Evolutionary conservation across 177 flowering plant species (phyloP), one percentile per base, ranked within the genome.

Genomic region (Vitis hybrid): DNA sequence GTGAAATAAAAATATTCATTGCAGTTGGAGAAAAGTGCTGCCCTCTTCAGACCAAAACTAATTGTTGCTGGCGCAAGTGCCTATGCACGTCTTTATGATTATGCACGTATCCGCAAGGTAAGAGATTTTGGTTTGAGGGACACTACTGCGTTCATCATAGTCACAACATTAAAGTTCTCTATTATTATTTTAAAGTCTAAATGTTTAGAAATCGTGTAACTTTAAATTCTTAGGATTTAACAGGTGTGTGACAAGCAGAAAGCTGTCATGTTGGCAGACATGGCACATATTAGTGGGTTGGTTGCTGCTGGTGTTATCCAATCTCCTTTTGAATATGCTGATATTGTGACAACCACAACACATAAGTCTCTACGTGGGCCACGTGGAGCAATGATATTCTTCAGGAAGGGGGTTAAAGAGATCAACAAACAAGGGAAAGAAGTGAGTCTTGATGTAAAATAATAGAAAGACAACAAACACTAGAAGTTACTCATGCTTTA

Each of bases 31-130:
- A 94, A 89, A 75, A 94, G 97, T 82, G 99, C 99, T 21, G 80
- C 86, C 48, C 93, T 96, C 51, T 96, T 92, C 86, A 79, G 99
- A 74, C 99, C 99, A 52, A 96, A 96, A 70, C 75, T 96, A 64
- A 94, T 96, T 11, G 91, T 96, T 78, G 99, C 99, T 73, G 99
- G 99, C 78, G 99, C 99, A 11, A 96, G 98, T 90, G 99, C 99
- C 70, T 96, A 96, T 82, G 91, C 99, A 62, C 98, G 99, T 50
- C 85, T 94, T 26, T 96, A 93, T 75, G 97, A 96, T 63, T 96
- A 96, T 84, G 97, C 78, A 5, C 94, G 92, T 18, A 91, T 96
- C 61, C 89, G 97, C 71, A 90, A 90, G 97, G 99, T 93, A 84
- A 7, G 45, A 5, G 45, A 5, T 39, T 39, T 39, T 39, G 45